A percentile compares a stretch with the other conserved stretches of the same genome.
Evolutionary conservation across 495 filamentous ascomycete species (phyloP).

Genomic region (Saxispiralis lemnorum): DNA sequence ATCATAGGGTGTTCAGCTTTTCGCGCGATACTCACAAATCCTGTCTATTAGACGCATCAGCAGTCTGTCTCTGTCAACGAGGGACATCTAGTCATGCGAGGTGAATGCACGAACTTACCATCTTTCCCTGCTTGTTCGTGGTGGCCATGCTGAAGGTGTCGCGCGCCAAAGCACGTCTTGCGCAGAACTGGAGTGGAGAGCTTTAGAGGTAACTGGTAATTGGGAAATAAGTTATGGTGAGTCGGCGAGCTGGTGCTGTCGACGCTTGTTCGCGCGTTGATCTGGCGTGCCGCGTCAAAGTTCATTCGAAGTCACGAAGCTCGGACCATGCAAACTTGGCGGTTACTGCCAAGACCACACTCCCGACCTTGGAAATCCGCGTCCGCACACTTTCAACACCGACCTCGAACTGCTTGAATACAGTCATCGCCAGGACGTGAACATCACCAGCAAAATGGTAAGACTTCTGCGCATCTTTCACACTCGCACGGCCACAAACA

Average conservation of each 20-base stretch:
- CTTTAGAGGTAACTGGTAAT: no score
- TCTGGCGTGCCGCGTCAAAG: no score
- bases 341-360: no score
- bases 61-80: constrained; percentile 59
- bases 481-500: not conserved
- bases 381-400: not conserved
- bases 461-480: not conserved
- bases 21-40: constrained; percentile 58
- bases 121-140: constrained; percentile 90
- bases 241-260: no score
- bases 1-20: not conserved
- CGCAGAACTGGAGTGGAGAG: no score
- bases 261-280: no score
- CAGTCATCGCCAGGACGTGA: constrained; percentile 15
- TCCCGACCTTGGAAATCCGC: no score
- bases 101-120: constrained; percentile 50
- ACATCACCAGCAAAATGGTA: constrained; percentile 17
- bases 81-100: constrained; percentile 21
- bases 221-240: no score
- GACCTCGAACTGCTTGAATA: not conserved
- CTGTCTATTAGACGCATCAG: constrained; percentile 51
- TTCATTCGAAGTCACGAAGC: no score
- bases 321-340: no score
- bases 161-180: constrained; percentile 53
- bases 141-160: constrained; percentile 53